Base-by-base conservation (phyloP, 257 asterid genomes). In the Rehmannia glutinosa region DNA sequence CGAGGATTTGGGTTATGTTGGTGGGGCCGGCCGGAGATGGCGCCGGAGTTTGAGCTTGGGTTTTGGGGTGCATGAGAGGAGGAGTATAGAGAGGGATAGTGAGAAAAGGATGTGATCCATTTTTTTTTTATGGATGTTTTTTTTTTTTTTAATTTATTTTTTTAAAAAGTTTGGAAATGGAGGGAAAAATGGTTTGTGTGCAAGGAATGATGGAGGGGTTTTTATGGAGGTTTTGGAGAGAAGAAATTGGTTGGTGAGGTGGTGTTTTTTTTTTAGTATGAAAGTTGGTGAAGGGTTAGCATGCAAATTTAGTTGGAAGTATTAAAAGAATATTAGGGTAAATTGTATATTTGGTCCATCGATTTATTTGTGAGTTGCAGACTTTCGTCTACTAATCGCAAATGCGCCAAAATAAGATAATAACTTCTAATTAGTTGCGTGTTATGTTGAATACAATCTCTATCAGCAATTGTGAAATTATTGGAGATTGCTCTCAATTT, bases 1-100 rank as follows among this genome's bases (percentile, higher is more conserved):
- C 97, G n/a, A 92, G 97, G 86, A 92, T 84, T 42, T 71, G 65
- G 0, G 97, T 84, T 11, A 92, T 64, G 87, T 92, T 92, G 72
- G 96, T 79, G 0, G 97, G 97, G 8, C 95, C 97, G 0, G 95
- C 0, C 0, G 97, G 97, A 0, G 70, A 80, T 0, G 97, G 96
- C 2, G 83, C 82, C 1, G 84, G 80, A 39, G 91, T 2, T 69
- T 89, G 97, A 32, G 90, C 84, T 12, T 73, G 21, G 68, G 70
- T 81, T n/a, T 81, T n/a, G 61, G 21, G 54, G 83, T 45, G 73
- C 74, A 80, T 11, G 68, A 79, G 53, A 66, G 67, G 54, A 73
- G 60, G 35, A 74, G 54, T 63, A 75, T 2, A 30, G 66, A 10
- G 10, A 80, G 64, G 6, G 75, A 55, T 3, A 70, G 33, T 33